Base-by-base conservation (phyloP, 208 protist genomes). In the Naegleria fowleri region DNA sequence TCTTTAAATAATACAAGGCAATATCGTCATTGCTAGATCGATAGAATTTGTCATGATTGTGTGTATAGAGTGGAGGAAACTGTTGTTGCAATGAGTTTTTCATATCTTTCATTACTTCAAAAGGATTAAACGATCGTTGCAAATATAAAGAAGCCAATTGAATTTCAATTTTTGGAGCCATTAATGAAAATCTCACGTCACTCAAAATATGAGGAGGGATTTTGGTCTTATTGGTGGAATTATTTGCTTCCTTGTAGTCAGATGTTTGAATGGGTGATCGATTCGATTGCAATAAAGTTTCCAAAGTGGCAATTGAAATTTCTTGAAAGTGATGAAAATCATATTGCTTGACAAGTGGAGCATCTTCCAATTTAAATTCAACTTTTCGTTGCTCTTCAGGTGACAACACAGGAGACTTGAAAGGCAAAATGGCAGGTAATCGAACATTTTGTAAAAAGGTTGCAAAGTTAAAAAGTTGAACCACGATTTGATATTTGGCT, bases 271-370 rank as follows among this genome's bases (percentile, higher is more conserved):
- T 38, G 11, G 83, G 83, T 33, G 39, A 51, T 29, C n/a, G 22
- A 25, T 86, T 86, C 5, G 39, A 51, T 86, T 40, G 40, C 0
- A 86, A 16, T 29, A 86, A 86, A 25, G 0, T 2, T 48, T 86
- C 83, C 41, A 86, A n/a, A 38, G 22, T 39, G 29, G 13, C 15
- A 48, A 86, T 86, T 0, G 83, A 86, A 48, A 48, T 48, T 43
- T 86, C 83, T 43, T 86, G 83, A 86, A 86, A 86, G 11, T 86
- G 83, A 48, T 86, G 39, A 86, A 38, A 86, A 86, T 86, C 83
- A 51, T 43, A 48, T 16, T 86, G 39, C 29, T 86, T 48, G 5
- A 51, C n/a, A 29, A 43, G 39, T 19, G 83, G 33, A 25, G 13
- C 29, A 36, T 36, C 67, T 1, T 25, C 7, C 7, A 79, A 13